phyloP scores from a whole-genome alignment of 2,329 filamentous ascomycete genomes.

The Colletotrichum magnum region DNA sequence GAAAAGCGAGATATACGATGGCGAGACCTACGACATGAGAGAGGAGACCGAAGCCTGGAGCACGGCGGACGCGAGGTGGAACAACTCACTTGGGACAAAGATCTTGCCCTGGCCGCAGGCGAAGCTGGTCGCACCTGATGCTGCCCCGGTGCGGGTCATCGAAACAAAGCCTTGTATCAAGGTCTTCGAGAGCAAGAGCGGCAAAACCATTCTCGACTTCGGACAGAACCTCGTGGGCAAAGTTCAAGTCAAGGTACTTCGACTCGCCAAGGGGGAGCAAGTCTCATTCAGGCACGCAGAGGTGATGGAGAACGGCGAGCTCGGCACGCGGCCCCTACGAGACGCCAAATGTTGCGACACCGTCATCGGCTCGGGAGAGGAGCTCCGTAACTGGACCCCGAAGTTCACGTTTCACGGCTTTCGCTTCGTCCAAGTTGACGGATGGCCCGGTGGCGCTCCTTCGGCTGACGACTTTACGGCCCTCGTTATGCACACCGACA shows the following conservation, averaged over 20 bases:
- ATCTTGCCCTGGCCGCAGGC: slow-evolving; percentile 41
- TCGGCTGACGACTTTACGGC: slow-evolving; percentile 15
- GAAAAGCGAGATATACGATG: slow-evolving; percentile 47
- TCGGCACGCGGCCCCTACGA: slow-evolving; percentile 21
- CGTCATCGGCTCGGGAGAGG: not conserved
- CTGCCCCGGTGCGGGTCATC: slow-evolving; percentile 49
- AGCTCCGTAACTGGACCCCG: slow-evolving; percentile 8
- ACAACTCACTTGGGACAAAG: slow-evolving; percentile 6
- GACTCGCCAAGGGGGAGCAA: slow-evolving; percentile 9
- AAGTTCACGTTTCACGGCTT: slow-evolving; percentile 38
- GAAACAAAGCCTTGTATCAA: slow-evolving; percentile 42
- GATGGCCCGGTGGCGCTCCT: slow-evolving; percentile 26
- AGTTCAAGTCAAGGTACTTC: slow-evolving; percentile 29
- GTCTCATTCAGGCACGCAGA: slow-evolving; percentile 22
- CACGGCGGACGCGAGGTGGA: slow-evolving; percentile 11
- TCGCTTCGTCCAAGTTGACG: slow-evolving; percentile 27
- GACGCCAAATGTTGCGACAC: slow-evolving; percentile 22
- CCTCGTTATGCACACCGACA: slow-evolving; percentile 33
- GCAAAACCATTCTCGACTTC: slow-evolving; percentile 59
- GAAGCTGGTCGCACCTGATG: slow-evolving; percentile 49
- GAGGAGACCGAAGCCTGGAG: slow-evolving; percentile 44
- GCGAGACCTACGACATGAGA: slow-evolving; percentile 50
- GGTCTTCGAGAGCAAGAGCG: slow-evolving; percentile 50
- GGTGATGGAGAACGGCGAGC: slow-evolving; percentile 36
- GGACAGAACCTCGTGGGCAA: slow-evolving; percentile 39